Conservation (phyloP, 495 filamentous ascomycete genomes). For the Tuber melanosporum region DNA sequence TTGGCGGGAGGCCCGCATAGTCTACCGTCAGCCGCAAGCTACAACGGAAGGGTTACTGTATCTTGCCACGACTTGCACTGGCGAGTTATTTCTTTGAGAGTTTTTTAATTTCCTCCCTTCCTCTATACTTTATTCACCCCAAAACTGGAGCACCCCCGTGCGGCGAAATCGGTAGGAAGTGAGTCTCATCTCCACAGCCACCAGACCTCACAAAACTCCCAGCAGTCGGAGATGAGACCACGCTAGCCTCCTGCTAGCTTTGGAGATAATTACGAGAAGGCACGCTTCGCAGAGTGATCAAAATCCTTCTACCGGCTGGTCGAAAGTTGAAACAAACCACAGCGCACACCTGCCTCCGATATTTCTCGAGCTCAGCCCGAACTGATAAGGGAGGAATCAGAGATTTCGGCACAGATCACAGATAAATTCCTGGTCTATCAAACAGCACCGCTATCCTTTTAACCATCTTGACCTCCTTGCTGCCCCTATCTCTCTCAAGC, state of each 20-base stretch:
- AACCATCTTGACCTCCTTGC: neutral
- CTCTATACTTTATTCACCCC: neutral
- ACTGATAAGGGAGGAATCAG: conserved; percentile 5
- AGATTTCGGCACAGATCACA: conserved; percentile 1
- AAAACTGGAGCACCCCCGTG: neutral
- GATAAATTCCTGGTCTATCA: neutral
- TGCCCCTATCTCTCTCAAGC: neutral
- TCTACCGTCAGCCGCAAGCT: neutral
- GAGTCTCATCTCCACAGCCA: neutral
- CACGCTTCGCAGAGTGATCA: neutral
- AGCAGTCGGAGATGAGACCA: neutral
- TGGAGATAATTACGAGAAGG: neutral
- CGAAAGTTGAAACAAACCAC: conserved; percentile 3
- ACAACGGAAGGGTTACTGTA: neutral
- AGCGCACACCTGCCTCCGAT: neutral
- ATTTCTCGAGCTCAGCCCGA: conserved; percentile 1
- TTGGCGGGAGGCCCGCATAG: neutral
- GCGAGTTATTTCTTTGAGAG: conserved; percentile 1
- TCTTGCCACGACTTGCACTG: neutral
- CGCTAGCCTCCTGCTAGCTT: neutral
- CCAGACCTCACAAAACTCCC: neutral
- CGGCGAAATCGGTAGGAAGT: neutral
- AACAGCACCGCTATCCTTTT: neutral
- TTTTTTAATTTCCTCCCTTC: neutral
- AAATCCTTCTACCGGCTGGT: neutral